A percentile compares a stretch with the other conserved stretches of the same genome.
Evolutionary conservation across 768 basidiomycete genomes (phyloP).

Genomic region (Kwoniella bestiolae): DNA sequence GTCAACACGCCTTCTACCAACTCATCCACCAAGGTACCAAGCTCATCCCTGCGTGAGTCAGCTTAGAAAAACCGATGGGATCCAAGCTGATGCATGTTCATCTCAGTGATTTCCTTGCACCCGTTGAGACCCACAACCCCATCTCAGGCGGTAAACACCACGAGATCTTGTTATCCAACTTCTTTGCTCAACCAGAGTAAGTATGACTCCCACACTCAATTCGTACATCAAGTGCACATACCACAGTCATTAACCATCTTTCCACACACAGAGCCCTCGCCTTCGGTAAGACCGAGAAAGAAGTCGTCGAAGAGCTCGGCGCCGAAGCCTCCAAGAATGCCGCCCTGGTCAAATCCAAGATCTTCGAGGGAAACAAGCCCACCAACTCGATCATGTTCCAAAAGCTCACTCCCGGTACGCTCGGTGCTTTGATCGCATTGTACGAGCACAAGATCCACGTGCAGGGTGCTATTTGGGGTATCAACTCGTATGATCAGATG

Average conservation of each 20-base stretch:
- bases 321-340: conserved; percentile 68
- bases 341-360: conserved; percentile 90
- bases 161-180: conserved; percentile 95
- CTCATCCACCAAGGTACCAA: conserved; percentile 64
- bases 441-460: conserved; percentile 95
- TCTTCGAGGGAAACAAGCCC: conserved; percentile 95
- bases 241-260: conserved; percentile 3
- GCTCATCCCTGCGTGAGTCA: conserved; percentile 57
- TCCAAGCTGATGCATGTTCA: conserved; percentile 2
- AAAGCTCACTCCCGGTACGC: conserved; percentile 80
- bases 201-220: no score
- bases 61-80: conserved; percentile 51
- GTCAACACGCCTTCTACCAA: conserved; percentile 99
- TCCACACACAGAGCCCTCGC: conserved; percentile 72
- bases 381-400: conserved; percentile 98
- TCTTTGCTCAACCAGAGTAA: conserved; percentile 91
- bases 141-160: conserved; percentile 85
- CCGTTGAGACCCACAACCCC: conserved; percentile 67
- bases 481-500: conserved; percentile 99
- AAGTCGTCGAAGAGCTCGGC: conserved; percentile 69
- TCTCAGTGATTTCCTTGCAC: conserved; percentile 54
- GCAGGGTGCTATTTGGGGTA: conserved; percentile 96
- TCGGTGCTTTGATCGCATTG: conserved; percentile 64
- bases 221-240: no score
- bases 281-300: conserved; percentile 92